Evolutionary conservation across 495 filamentous ascomycete genomes (phyloP).

Genomic region (Trichoderma erinaceum): DNA sequence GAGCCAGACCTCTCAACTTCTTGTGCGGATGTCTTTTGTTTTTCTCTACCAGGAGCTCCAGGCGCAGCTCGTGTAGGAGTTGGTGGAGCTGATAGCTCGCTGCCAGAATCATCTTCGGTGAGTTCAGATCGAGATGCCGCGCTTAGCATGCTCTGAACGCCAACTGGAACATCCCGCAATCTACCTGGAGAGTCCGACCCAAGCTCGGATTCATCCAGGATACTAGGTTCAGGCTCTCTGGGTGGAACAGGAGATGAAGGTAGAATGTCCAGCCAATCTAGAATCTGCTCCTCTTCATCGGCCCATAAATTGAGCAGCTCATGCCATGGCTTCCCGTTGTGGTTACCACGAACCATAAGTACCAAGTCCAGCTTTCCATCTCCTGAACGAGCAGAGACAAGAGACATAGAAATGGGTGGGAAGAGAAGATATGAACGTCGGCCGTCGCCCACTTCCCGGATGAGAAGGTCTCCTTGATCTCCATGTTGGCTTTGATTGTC

Average conservation of each 20-base stretch:
- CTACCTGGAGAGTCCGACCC: slow-evolving; percentile 14
- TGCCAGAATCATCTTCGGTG: slow-evolving; percentile 24
- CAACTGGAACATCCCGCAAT: slow-evolving; percentile 60
- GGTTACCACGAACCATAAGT: slow-evolving; percentile 72
- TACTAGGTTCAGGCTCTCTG: slow-evolving; percentile 20
- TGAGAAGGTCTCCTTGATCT: slow-evolving; percentile 72
- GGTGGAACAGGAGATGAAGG: slow-evolving; percentile 73
- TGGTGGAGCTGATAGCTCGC: background rate
- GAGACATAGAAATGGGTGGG: slow-evolving; percentile 63
- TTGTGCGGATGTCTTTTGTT: slow-evolving; percentile 20
- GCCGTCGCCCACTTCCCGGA: slow-evolving; percentile 75
- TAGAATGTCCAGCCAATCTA: slow-evolving; percentile 83
- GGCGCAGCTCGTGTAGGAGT: slow-evolving; percentile 1
- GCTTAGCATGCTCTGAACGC: slow-evolving; percentile 42
- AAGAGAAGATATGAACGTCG: slow-evolving; percentile 81
- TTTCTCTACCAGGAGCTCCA: slow-evolving; percentile 4
- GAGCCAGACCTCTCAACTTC: slow-evolving; percentile 27
- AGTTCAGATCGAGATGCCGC: background rate
- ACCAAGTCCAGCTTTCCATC: slow-evolving; percentile 65
- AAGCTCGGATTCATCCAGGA: slow-evolving; percentile 26
- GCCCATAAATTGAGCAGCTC: slow-evolving; percentile 70
- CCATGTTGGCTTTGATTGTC: slow-evolving; percentile 55
- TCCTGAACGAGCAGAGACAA: slow-evolving; percentile 73
- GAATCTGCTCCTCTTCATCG: slow-evolving; percentile 64
- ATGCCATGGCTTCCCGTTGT: slow-evolving; percentile 62